Base-by-base conservation (phyloP, 1,139 yeast genomes). In the Yamadazyma dendronema region DNA sequence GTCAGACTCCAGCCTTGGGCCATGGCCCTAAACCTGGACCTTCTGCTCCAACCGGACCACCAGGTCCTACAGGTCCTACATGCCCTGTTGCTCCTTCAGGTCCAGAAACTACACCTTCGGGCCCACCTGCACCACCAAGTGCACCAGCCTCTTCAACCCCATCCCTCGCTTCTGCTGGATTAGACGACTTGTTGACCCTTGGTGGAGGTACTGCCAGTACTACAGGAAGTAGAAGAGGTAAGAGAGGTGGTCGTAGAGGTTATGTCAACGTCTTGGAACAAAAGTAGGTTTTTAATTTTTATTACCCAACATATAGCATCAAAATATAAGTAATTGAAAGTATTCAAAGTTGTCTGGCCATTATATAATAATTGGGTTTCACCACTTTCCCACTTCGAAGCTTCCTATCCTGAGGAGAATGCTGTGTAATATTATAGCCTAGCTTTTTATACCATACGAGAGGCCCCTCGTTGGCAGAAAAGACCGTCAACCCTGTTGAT, bases 201-300 rank as follows among this genome's bases (percentile, higher is more conserved):
- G 55, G 77, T 5, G 61, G 62, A 0, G 42, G 72, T 9, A 56
- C 72, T 2, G 50, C 72, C 1, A 48, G 67, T 4, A 51, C 67
- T 0, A 52, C 69, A 1, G 68, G 72, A 30, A 61, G 74, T 36
- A 73, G 82, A 48, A 75, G 72, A 49, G 63, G 71, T 11, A 81
- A 79, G 46, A 74, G 89, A 50, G 85, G 84, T n/a, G 79, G 80
- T 4, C 74, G 85, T 39, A 74, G 81, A 57, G 79, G 85, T 4
- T 87, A 87, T 57, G 90, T 86, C 30, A 89, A 85, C 55, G 88
- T 87, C 7, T 74, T 86, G 80, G 79, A 72, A 25, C 39, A 45
- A 32, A 38, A 43, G 19, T 36, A n/a, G n/a, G n/a, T n/a, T n/a
- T n/a, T n/a, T n/a, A n/a, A n/a, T n/a, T n/a, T n/a, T n/a, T n/a